Base-by-base conservation (phyloP, 2,329 filamentous ascomycete genomes). In the Akanthomyces muscarius region DNA sequence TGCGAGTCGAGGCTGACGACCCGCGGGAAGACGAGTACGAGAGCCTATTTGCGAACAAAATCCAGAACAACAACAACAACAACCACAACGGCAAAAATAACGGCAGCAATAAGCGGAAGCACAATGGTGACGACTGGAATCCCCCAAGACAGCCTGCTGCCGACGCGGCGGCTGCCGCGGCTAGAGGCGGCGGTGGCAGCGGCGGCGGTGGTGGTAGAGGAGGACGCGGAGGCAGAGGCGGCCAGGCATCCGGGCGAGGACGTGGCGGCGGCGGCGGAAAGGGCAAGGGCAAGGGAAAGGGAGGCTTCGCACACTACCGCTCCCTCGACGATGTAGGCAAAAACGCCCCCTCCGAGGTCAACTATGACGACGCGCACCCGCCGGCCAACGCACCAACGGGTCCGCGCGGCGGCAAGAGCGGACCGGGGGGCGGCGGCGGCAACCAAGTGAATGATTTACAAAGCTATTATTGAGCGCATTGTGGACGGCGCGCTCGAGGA, bases 1-100 rank as follows among this genome's bases (percentile, higher is more conserved):
- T 98, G 58, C 85, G 90, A 1, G 88, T 98, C 53, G 92, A 97
- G 73, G 81, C 87, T 59, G 90, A 94, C 66, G 78, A 86, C 57
- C 77, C 79, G 3, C 75, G 77, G 28, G 86, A 89, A 69, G 85
- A 84, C 66, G 83, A 86, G 65, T 87, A 86, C 70, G 86, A 90
- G 68, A 84, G 81, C 69, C 76, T 84, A 21, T 86, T 86, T 66
- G 80, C 82, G 38, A 87, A 84, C 70, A 89, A 83, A 71, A 75
- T 78, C 42, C 77, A 82, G 63, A 50, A 57, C 25, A 16, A 10
- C 16, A 1, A n/a, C 89, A 88, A 75, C 80, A 89, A 83, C 71
- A 76, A 78, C 42, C 87, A 84, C 70, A 88, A 83, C 23, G 87
- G 84, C 70, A 89, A 83, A 71, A 76, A 78, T 41, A 87, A 84